These are phyloP conservation scores for Apiospora rasikravindrae DNA, from an alignment of 2,329 filamentous ascomycete genomes.

Conservation along the genomic window DNA sequence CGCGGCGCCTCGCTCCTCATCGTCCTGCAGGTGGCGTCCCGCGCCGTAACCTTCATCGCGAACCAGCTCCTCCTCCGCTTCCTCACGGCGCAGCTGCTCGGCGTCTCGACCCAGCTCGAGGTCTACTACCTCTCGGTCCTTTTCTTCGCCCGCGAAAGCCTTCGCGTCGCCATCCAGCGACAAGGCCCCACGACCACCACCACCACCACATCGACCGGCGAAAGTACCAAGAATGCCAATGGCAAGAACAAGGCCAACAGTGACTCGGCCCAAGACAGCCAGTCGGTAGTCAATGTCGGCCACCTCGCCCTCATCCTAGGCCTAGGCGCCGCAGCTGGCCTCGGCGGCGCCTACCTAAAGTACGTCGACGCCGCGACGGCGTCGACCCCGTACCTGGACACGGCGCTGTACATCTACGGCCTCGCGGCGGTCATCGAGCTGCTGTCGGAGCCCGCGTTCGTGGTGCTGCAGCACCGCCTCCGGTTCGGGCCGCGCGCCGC, in stretches of 20 bases:
- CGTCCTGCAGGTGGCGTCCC: constrained; percentile 84
- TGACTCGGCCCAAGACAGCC: constrained; percentile 50
- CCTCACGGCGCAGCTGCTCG: constrained; percentile 83
- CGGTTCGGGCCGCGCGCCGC: constrained; percentile 79
- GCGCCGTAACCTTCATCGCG: constrained; percentile 85
- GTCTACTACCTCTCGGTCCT: constrained; percentile 92
- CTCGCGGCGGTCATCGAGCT: constrained; percentile 73
- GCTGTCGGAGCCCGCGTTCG: constrained; percentile 85
- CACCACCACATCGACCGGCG: constrained; percentile 30
- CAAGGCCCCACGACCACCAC: constrained; percentile 51
- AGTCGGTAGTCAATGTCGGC: constrained; percentile 86
- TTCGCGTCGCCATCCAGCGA: constrained; percentile 89
- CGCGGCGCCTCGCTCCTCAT: constrained; percentile 86
- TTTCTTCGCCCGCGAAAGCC: constrained; percentile 90
- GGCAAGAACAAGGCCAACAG: constrained; percentile 26
- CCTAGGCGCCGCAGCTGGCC: constrained; percentile 62
- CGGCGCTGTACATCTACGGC: constrained; percentile 60
- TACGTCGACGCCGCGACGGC: constrained; percentile 53
- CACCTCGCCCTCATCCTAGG: constrained; percentile 79
- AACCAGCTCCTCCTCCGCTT: constrained; percentile 92
- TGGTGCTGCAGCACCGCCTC: constrained; percentile 81
- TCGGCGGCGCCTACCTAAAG: constrained; percentile 72
- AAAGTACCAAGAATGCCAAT: constrained; percentile 30
- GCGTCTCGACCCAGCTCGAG: constrained; percentile 87
- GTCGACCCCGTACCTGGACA: constrained; percentile 67